Base-by-base conservation (phyloP, 306 rosid genomes). In the Medicago ruthenica region DNA sequence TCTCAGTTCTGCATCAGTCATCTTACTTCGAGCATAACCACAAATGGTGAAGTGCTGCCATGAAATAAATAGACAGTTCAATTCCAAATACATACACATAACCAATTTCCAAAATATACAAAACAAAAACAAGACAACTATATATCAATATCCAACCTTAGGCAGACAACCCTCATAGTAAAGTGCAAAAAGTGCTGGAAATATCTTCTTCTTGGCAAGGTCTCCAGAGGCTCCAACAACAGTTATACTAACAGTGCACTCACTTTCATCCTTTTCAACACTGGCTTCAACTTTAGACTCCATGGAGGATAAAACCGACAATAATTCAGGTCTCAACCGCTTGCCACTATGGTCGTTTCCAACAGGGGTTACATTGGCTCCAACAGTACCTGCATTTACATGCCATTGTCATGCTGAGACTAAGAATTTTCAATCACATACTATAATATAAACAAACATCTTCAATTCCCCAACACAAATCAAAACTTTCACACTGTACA, bases 191-290 rank as follows among this genome's bases (percentile, higher is more conserved):
- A 93, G 98, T 37, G 98, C 98, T 0, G 98, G 98, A 79, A 90
- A 93, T 75, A 93, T 93, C 90, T 93, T 93, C 88, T 93, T 93
- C 83, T 93, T 93, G 21, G 98, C 98, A 72, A 93, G 95, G 85
- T 93, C 98, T 42, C 98, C 98, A 14, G 98, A 93, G 67, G 98
- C 98, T 70, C 98, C 98, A 77, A 93, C 96, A 76, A 93, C 93
- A 45, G 96, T 90, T 64, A 93, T 90, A 83, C 96, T 90, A 51
- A 90, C 96, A 15, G 85, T 71, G 53, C 83, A 79, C 63, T 75
- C 96, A 55, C 66, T 83, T 41, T 42, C 86, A 74, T 79, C 75
- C 58, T 68, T 81, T 53, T 74, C 86, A 47, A 68, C 54, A 14
- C 24, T 12, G 2, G 13, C 79, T 40, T 75, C 67, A 45, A 73